A percentile compares a stretch with the other conserved stretches of the same genome.
Evolutionary conservation across 148 eudicot genomes (phyloP).

Genomic region (Rhododendron ovatum): DNA sequence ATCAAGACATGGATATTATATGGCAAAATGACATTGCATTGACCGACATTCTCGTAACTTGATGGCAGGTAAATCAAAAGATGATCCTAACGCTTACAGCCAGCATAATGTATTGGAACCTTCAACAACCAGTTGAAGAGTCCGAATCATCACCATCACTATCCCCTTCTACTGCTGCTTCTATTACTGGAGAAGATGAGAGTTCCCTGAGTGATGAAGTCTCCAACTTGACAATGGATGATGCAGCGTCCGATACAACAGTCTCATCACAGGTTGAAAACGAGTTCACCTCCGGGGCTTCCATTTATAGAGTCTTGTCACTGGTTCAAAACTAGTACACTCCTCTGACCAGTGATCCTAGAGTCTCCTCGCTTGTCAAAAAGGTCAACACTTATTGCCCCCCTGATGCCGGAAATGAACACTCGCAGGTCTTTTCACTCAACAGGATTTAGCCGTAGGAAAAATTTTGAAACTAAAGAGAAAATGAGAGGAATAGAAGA

Average conservation of each 20-base stretch:
- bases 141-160: constrained; percentile 46
- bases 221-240: constrained; percentile 52
- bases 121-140: constrained; percentile 61
- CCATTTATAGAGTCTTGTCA: constrained; percentile 21
- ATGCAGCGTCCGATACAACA: constrained; percentile 58
- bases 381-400: not conserved
- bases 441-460: not conserved
- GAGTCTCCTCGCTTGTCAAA: constrained; percentile 24
- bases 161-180: constrained; percentile 32
- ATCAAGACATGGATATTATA: not conserved
- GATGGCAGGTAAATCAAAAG: constrained; percentile 68
- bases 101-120: constrained; percentile 92
- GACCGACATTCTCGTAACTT: not conserved
- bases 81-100: constrained; percentile 86
- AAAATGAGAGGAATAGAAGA: not conserved
- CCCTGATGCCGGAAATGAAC: not conserved
- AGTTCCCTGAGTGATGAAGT: constrained; percentile 54
- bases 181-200: constrained; percentile 53
- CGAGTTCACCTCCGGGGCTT: not conserved
- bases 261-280: constrained; percentile 19
- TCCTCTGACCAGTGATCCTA: not conserved
- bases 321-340: constrained; percentile 25
- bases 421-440: not conserved
- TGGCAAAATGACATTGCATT: not conserved
- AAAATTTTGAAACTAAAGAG: not conserved